Evolutionary conservation across 176 grass and related monocot genomes (phyloP).

Genomic region (Bromus sterilis): DNA sequence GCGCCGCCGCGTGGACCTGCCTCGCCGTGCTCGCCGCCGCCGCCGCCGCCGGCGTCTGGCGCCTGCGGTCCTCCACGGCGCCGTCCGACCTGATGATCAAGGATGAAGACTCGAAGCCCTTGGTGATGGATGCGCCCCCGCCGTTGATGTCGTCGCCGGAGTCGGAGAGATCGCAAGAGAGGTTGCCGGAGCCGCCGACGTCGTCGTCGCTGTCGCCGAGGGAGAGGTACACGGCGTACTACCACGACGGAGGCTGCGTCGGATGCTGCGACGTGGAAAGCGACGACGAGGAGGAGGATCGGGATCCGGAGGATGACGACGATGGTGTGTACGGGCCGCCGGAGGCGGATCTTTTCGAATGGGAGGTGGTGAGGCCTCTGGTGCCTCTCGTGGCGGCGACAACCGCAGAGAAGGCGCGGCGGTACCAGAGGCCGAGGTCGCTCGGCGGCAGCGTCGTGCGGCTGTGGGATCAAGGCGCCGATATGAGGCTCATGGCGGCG

Average conservation of each 20-base stretch:
- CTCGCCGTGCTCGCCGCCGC: slow-evolving; percentile 44
- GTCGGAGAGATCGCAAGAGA: not conserved
- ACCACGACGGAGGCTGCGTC: slow-evolving; percentile 6
- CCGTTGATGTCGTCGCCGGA: fast-evolving
- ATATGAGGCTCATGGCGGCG: not conserved
- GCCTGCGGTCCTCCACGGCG: slow-evolving; percentile 24
- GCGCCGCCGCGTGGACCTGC: slow-evolving; percentile 38
- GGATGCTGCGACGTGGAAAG: slow-evolving; percentile 23
- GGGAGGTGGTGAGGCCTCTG: slow-evolving; percentile 4
- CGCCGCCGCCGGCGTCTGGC: slow-evolving; percentile 65
- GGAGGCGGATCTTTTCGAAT: not conserved
- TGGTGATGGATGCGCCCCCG: not conserved
- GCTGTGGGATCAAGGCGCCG: slow-evolving; percentile 45
- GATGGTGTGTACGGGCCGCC: not conserved
- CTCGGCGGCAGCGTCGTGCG: slow-evolving; percentile 44
- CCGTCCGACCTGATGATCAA: not conserved
- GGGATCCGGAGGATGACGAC: not conserved
- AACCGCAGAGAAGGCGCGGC: not conserved
- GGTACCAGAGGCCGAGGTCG: slow-evolving; percentile 20
- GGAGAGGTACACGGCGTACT: slow-evolving; percentile 61
- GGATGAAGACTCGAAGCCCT: not conserved
- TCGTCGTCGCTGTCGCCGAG: slow-evolving; percentile 16
- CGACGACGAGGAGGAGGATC: not conserved
- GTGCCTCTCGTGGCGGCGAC: not conserved
- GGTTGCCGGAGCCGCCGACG: not conserved